Conservation (phyloP, 2,329 filamentous ascomycete genomes). For the Teratosphaeria pseudoeucalypti region DNA sequence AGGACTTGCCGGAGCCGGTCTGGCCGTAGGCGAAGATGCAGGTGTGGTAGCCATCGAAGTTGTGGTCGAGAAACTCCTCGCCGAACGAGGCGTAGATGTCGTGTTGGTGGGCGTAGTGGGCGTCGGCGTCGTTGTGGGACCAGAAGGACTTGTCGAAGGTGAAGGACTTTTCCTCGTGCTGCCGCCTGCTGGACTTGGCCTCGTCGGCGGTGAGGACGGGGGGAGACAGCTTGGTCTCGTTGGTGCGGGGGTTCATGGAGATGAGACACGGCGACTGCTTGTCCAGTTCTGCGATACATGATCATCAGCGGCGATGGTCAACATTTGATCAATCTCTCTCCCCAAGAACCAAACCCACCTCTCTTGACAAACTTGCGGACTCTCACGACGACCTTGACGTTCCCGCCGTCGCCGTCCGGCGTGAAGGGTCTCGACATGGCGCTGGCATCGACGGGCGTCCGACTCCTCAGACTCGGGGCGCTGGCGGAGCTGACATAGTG, state of each 20-base stretch:
- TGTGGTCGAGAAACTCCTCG: slow-evolving; percentile 96
- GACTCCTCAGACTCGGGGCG: slow-evolving; percentile 34
- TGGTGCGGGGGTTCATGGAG: slow-evolving; percentile 77
- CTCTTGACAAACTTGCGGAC: slow-evolving; percentile 38
- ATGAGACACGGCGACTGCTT: slow-evolving; percentile 76
- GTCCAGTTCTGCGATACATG: slow-evolving; percentile 55
- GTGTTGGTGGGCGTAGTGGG: slow-evolving; percentile 83
- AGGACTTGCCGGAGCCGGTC: slow-evolving; percentile 94
- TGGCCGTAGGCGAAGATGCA: slow-evolving; percentile 99
- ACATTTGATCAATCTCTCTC: slow-evolving; percentile 9
- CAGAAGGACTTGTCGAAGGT: slow-evolving; percentile 98
- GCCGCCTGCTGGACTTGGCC: slow-evolving; percentile 52
- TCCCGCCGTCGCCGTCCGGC: slow-evolving; percentile 33
- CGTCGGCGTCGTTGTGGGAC: slow-evolving; percentile 72
- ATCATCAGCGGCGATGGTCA: slow-evolving; percentile 9
- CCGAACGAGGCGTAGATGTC: slow-evolving; percentile 90
- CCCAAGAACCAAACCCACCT: slow-evolving; percentile 23
- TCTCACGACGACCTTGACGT: slow-evolving; percentile 43
- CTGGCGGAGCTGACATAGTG: slow-evolving; percentile 28
- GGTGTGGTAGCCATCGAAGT: slow-evolving; percentile 98
- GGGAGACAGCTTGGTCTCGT: slow-evolving; percentile 70
- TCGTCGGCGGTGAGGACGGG: slow-evolving; percentile 36
- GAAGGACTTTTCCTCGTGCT: slow-evolving; percentile 79
- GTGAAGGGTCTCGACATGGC: slow-evolving; percentile 19
- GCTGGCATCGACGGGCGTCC: slow-evolving; percentile 24